A percentile compares a stretch with the other conserved stretches of the same genome.
Evolutionary conservation across 2,329 filamentous ascomycete genomes (phyloP).

Genomic region (Arachnomyces sp.): DNA sequence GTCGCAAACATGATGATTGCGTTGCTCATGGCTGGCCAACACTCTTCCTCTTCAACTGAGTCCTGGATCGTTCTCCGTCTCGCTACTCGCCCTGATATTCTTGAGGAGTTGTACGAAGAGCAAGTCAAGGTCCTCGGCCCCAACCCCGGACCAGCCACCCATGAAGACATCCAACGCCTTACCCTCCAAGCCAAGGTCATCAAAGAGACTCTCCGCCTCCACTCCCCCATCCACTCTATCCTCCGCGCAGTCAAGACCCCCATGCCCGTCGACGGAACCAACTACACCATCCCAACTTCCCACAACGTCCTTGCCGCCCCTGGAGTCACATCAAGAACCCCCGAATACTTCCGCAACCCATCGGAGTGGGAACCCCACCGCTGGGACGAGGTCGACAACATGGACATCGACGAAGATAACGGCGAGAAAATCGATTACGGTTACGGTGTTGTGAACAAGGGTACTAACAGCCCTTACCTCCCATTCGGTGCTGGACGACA

Average conservation of each 20-base stretch:
- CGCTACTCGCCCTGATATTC: conserved; percentile 67
- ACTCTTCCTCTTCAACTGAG: conserved; percentile 75
- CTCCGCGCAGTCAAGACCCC: conserved; percentile 85
- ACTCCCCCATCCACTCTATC: conserved; percentile 91
- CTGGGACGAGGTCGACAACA: conserved; percentile 55
- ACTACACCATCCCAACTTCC: conserved; percentile 69
- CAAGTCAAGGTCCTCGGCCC: conserved; percentile 65
- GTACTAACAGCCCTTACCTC: conserved; percentile 78
- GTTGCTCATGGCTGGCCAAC: conserved; percentile 83
- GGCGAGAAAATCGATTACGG: conserved; percentile 83
- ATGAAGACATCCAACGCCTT: conserved; percentile 69
- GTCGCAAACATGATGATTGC: conserved; percentile 92
- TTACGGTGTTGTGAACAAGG: conserved; percentile 87
- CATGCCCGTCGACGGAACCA: conserved; percentile 73
- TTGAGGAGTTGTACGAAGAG: conserved; percentile 75
- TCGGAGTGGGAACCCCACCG: conserved; percentile 81
- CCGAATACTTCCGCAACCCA: conserved; percentile 72
- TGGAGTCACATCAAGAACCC: conserved; percentile 65
- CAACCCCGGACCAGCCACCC: conserved; percentile 65
- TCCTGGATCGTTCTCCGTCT: conserved; percentile 80
- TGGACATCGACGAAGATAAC: conserved; percentile 44
- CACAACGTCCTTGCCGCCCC: conserved; percentile 80
- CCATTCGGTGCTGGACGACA: conserved; percentile 91
- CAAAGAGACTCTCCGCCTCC: conserved; percentile 84
- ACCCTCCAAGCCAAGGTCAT: conserved; percentile 76